phyloP scores from a whole-genome alignment of 768 basidiomycete genomes.

The Lactifluus subvellereus region DNA sequence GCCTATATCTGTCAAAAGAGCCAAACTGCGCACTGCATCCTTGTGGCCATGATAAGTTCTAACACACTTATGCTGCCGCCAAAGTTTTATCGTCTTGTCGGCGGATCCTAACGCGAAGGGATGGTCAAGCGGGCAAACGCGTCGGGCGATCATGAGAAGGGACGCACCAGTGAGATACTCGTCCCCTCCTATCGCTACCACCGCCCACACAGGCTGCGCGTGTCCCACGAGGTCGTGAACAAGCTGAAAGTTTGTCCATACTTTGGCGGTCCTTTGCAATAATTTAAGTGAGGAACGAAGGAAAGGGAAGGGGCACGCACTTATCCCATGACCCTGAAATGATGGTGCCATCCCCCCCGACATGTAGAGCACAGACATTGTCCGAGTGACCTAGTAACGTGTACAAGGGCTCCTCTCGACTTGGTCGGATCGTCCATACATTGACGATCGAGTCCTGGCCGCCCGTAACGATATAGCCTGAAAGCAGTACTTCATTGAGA shows the following conservation, averaged over 20 bases:
- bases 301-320: slow-evolving; percentile 41
- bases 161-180: slow-evolving; percentile 73
- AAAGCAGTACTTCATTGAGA: slow-evolving; percentile 21
- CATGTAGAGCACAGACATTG: slow-evolving; percentile 84
- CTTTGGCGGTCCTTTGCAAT: slow-evolving; percentile 74
- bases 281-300: background rate
- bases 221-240: slow-evolving; percentile 78
- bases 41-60: slow-evolving; percentile 81
- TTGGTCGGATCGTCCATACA: slow-evolving; percentile 59
- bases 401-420: slow-evolving; percentile 69
- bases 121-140: background rate
- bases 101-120: slow-evolving; percentile 61
- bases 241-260: slow-evolving; percentile 79
- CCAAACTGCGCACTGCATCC: slow-evolving; percentile 86
- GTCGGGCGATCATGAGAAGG: background rate
- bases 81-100: slow-evolving; percentile 89
- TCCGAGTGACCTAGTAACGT: slow-evolving; percentile 83
- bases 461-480: slow-evolving; percentile 72
- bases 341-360: slow-evolving; percentile 62
- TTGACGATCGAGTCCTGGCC: slow-evolving; percentile 89
- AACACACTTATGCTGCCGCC: slow-evolving; percentile 69
- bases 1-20: slow-evolving; percentile 74
- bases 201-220: slow-evolving; percentile 91
- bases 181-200: slow-evolving; percentile 70
- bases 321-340: slow-evolving; percentile 97